These are phyloP conservation scores for Fusarium sp. DNA, from an alignment of 2,329 filamentous ascomycete genomes.

Conservation along the genomic window DNA sequence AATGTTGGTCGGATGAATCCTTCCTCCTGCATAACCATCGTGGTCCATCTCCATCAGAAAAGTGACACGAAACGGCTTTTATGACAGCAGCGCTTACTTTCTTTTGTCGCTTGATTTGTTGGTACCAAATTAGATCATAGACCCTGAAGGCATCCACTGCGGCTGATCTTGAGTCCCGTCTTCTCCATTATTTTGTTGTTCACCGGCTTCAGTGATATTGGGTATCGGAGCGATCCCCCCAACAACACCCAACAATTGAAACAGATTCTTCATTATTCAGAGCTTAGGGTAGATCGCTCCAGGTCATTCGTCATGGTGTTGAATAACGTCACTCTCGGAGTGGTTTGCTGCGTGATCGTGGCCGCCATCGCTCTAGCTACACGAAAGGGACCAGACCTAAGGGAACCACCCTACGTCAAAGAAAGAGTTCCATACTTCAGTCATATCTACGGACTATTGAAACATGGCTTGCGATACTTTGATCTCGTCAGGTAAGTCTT, in stretches of 20 bases:
- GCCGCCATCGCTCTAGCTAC: neutral
- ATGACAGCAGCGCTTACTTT: neutral
- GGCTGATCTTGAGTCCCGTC: neutral
- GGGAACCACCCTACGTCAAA: conserved; percentile 30
- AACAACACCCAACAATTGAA: neutral
- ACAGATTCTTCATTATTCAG: no score
- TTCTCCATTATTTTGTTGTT: neutral
- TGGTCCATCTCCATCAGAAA: neutral
- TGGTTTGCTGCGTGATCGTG: conserved; percentile 22
- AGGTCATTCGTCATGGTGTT: conserved; percentile 11
- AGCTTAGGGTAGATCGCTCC: neutral
- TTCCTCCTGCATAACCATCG: neutral
- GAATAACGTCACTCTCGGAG: conserved; percentile 8
- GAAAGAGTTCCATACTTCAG: conserved; percentile 26
- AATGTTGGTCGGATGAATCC: neutral
- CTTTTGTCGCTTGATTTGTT: neutral
- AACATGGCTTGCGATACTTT: conserved; percentile 36
- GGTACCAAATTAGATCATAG: neutral
- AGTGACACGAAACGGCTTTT: neutral
- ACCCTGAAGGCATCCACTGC: neutral
- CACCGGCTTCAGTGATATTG: neutral
- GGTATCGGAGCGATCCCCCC: neutral
- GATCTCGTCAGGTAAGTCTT: conserved; percentile 28
- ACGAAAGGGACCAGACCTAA: conserved; percentile 18
- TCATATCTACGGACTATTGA: conserved; percentile 34